These are phyloP conservation scores for Penicillium cinerascens DNA, from an alignment of 495 filamentous ascomycete genomes.

Conservation along the genomic window DNA sequence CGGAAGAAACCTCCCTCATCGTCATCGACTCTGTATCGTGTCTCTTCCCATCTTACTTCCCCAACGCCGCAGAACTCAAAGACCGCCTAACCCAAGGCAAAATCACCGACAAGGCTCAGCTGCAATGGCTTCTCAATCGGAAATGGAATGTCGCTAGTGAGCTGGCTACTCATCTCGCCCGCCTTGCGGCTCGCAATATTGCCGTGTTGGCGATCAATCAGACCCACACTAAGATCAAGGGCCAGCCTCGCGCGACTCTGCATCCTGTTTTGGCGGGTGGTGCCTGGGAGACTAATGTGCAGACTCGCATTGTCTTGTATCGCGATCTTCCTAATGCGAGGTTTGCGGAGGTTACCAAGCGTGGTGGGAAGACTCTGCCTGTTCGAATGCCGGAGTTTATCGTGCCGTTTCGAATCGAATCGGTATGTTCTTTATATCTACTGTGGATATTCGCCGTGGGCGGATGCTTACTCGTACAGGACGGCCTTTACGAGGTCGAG, in stretches of 20 bases:
- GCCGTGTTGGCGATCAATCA: slow-evolving; percentile 70
- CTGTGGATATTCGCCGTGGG: neutral
- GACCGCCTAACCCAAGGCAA: slow-evolving; percentile 27
- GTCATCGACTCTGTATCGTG: slow-evolving; percentile 74
- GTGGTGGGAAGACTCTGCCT: slow-evolving; percentile 30
- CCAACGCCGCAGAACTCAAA: slow-evolving; percentile 43
- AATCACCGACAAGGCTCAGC: slow-evolving; percentile 34
- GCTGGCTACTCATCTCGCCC: slow-evolving; percentile 54
- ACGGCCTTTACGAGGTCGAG: slow-evolving; percentile 26
- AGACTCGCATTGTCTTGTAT: slow-evolving; percentile 66
- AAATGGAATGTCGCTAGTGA: slow-evolving; percentile 60
- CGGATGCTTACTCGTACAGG: slow-evolving; percentile 14
- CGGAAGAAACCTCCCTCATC: slow-evolving; percentile 57
- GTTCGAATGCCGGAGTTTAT: slow-evolving; percentile 35
- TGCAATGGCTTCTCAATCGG: slow-evolving; percentile 56
- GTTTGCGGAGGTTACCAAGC: slow-evolving; percentile 47
- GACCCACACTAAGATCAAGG: slow-evolving; percentile 64
- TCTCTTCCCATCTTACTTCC: slow-evolving; percentile 71
- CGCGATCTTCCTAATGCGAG: slow-evolving; percentile 50
- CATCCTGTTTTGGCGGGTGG: slow-evolving; percentile 62
- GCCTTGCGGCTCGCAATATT: slow-evolving; percentile 64
- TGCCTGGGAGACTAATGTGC: slow-evolving; percentile 68
- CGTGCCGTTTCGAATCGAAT: slow-evolving; percentile 38
- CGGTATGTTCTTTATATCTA: slow-evolving; percentile 25
- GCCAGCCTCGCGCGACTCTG: slow-evolving; percentile 56